Evolutionary conservation across 352 stramenopile species (phyloP).

Genomic region (Pythium apleroticum): DNA sequence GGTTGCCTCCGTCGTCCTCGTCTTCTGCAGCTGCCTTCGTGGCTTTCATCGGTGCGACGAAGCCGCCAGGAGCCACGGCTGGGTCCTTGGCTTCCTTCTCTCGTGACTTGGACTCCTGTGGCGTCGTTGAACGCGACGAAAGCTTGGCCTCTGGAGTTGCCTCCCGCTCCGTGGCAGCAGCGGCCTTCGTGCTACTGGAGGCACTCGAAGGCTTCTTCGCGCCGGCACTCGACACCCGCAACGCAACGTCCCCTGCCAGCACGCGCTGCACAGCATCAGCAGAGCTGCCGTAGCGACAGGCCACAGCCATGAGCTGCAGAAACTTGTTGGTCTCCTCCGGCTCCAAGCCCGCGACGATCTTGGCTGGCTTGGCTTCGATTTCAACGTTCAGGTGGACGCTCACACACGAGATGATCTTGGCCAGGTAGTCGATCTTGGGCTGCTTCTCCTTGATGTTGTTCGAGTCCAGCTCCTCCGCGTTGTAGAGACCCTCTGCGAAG

Average conservation of each 20-base stretch:
- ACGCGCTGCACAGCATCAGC: conserved; percentile 71
- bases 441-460: conserved; percentile 92
- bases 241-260: conserved; percentile 48
- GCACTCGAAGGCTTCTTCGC: conserved; percentile 36
- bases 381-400: conserved; percentile 83
- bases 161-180: conserved; percentile 36
- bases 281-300: conserved; percentile 64
- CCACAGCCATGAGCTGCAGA: conserved; percentile 88
- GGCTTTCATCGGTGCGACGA: conserved; percentile 53
- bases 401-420: conserved; percentile 90
- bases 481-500: conserved; percentile 86
- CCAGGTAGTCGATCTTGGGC: conserved; percentile 90
- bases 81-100: conserved; percentile 42
- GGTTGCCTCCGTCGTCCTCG: conserved; percentile 49
- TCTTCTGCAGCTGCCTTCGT: conserved; percentile 44
- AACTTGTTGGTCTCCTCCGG: conserved; percentile 94
- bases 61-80: conserved; percentile 39
- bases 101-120: conserved; percentile 53
- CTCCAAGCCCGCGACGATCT: conserved; percentile 93
- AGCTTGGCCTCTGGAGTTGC: conserved; percentile 53
- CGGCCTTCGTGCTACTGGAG: conserved; percentile 16
- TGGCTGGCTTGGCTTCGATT: conserved; percentile 76
- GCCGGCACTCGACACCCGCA: conserved; percentile 34
- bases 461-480: conserved; percentile 87
- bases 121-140: conserved; percentile 54